These are phyloP conservation scores for Teunomyces stri DNA, from an alignment of 805 yeast genomes.

Conservation along the genomic window DNA sequence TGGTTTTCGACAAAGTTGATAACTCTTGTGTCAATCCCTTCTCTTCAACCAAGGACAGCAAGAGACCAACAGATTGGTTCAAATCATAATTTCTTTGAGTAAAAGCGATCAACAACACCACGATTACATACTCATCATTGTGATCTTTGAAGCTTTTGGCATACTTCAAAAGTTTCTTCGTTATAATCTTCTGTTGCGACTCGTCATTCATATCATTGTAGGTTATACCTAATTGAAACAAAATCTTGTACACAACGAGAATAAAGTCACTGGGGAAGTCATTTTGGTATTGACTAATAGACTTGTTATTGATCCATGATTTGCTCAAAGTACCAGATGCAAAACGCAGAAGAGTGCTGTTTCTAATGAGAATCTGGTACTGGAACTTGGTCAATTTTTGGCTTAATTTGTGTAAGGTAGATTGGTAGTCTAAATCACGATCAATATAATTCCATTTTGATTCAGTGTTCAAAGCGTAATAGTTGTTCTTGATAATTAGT, in stretches of 20 bases:
- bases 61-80: constrained; percentile 20
- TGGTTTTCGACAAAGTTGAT: not conserved
- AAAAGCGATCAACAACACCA: constrained; percentile 27
- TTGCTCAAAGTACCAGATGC: constrained; percentile 36
- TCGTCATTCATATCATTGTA: constrained; percentile 22
- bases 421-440: constrained; percentile 31
- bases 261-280: constrained; percentile 32
- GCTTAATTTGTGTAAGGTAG: constrained; percentile 20
- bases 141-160: constrained; percentile 3
- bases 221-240: constrained; percentile 27
- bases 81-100: constrained; percentile 19
- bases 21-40: not conserved
- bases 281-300: constrained; percentile 15
- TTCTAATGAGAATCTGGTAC: constrained; percentile 38
- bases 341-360: constrained; percentile 43
- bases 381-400: constrained; percentile 35
- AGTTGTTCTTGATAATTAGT: constrained; percentile 46
- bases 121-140: constrained; percentile 19
- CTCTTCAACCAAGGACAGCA: not conserved
- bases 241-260: constrained; percentile 26
- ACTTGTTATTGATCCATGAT: constrained; percentile 19
- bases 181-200: constrained; percentile 12
- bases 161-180: constrained; percentile 17
- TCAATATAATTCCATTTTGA: constrained; percentile 20
- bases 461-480: constrained; percentile 24